phyloP scores from a whole-genome alignment of 2,329 filamentous ascomycete genomes.

The Fusarium albosuccineum region DNA sequence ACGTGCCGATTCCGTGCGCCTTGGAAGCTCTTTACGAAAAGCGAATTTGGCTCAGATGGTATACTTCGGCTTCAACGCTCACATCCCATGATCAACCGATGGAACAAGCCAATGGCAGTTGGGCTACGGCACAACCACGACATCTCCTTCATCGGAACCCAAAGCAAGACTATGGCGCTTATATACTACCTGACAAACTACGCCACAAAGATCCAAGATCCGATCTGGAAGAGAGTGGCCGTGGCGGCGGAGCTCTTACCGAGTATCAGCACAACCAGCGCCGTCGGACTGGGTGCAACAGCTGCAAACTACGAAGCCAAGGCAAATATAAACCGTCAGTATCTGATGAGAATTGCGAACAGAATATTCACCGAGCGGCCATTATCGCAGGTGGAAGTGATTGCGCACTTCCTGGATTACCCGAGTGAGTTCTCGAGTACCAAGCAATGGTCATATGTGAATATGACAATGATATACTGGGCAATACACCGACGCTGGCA shows the following conservation, averaged over 20 bases:
- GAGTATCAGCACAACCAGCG: neutral
- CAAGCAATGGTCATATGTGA: conserved; percentile 12
- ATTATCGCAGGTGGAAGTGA: conserved; percentile 7
- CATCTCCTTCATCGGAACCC: conserved; percentile 17
- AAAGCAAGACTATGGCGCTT: conserved; percentile 12
- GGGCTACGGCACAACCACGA: conserved; percentile 13
- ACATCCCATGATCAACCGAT: conserved; percentile 14
- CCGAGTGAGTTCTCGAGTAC: conserved; percentile 6
- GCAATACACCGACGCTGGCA: neutral
- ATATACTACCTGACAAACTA: conserved; percentile 19
- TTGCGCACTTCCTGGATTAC: conserved; percentile 2
- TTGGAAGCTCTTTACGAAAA: conserved; percentile 9
- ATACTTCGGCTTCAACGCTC: conserved; percentile 2
- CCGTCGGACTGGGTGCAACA: neutral
- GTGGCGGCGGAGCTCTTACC: neutral
- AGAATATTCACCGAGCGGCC: conserved; percentile 2
- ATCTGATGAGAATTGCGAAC: conserved; percentile 11
- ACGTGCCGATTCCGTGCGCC: conserved; percentile 8
- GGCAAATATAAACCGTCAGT: conserved; percentile 11
- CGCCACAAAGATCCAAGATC: conserved; percentile 13
- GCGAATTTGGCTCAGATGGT: conserved; percentile 3
- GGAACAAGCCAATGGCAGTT: conserved; percentile 2
- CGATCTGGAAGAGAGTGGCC: conserved; percentile 13
- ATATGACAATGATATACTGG: conserved; percentile 16
- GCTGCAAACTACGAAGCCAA: neutral